Evolutionary conservation across 2,329 filamentous ascomycete genomes (phyloP).

Genomic region (Tolypocladium ophioglossoides): DNA sequence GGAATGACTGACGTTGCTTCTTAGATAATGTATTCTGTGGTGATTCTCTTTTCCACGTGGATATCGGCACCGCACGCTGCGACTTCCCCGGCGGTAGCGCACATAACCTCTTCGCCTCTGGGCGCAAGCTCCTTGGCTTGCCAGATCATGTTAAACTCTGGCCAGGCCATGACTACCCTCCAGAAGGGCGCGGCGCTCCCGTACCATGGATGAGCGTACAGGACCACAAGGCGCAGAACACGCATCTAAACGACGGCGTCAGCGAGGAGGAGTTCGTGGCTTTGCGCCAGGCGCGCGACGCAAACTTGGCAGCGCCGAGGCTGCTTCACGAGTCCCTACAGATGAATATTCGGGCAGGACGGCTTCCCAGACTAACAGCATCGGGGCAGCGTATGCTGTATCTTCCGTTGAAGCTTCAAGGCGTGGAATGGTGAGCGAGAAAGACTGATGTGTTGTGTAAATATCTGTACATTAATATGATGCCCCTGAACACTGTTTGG

Average conservation of each 20-base stretch:
- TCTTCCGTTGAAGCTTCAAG: slow-evolving; percentile 19
- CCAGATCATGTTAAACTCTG: slow-evolving; percentile 36
- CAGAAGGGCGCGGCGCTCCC: slow-evolving; percentile 20
- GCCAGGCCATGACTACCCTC: slow-evolving; percentile 44
- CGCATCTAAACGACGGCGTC: slow-evolving; percentile 33
- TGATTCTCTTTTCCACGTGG: slow-evolving; percentile 41
- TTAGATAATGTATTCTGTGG: slow-evolving; percentile 38
- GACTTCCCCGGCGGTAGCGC: slow-evolving; percentile 45
- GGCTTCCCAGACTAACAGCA: slow-evolving; percentile 23
- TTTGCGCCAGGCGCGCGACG: slow-evolving; percentile 32
- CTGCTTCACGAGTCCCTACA: slow-evolving; percentile 41
- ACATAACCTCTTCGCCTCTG: slow-evolving; percentile 31
- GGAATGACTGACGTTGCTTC: background rate
- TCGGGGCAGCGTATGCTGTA: slow-evolving; percentile 22
- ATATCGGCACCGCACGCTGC: slow-evolving; percentile 41
- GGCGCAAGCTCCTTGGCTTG: slow-evolving; percentile 28
- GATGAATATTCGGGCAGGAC: slow-evolving; percentile 39
- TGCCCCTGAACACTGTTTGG: background rate
- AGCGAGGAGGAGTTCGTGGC: slow-evolving; percentile 32
- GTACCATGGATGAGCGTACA: slow-evolving; percentile 31
- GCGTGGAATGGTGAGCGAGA: background rate
- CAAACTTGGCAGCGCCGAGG: slow-evolving; percentile 28
- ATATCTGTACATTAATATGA: background rate
- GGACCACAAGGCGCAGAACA: slow-evolving; percentile 35
- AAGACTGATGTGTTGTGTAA: background rate